Evolutionary conservation across 768 basidiomycete species (phyloP), one percentile per base, ranked within the genome.

Genomic region (Mycena pura): DNA sequence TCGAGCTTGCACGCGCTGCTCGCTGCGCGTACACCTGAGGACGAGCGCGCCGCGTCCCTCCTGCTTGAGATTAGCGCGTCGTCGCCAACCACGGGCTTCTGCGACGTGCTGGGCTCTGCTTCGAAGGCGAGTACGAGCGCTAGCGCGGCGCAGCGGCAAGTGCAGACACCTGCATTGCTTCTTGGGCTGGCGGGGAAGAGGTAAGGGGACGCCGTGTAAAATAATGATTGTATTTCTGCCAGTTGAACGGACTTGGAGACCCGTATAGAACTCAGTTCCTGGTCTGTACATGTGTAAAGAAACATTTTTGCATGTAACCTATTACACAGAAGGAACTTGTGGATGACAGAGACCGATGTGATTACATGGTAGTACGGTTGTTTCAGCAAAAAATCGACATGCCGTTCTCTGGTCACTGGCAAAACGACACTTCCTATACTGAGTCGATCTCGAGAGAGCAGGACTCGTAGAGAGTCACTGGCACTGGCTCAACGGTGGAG

Each of bases 41-140:
- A 92, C 69, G 87, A 91, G 74, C 82, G 79, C 0, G 89, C 89
- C 0, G 89, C 89, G 15, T 85, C 89, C 4, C 75, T 91, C 60
- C 72, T 90, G 14, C 72, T 91, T 36, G 86, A 89, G 61, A 90
- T 91, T 61, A 82, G 84, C 64, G 76, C 80, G 1, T 81, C 82
- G 29, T 76, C 78, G 34, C 76, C 80, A 31, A 56, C 63, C 45
- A 28, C 34, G 10, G 34, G n/a, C 10, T 55, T 60, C 34, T 45
- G 27, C 17, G 54, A 57, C 55, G 17, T 25, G n/a, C n/a, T n/a
- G n/a, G n/a, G n/a, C n/a, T n/a, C n/a, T n/a, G n/a, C n/a, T n/a
- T n/a, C n/a, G n/a, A n/a, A n/a, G n/a, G n/a, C n/a, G n/a, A n/a
- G n/a, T n/a, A n/a, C n/a, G n/a, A n/a, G n/a, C n/a, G n/a, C n/a